These are phyloP conservation scores for Gyrodon lividus DNA, from an alignment of 768 basidiomycete species.

Conservation along the genomic window DNA sequence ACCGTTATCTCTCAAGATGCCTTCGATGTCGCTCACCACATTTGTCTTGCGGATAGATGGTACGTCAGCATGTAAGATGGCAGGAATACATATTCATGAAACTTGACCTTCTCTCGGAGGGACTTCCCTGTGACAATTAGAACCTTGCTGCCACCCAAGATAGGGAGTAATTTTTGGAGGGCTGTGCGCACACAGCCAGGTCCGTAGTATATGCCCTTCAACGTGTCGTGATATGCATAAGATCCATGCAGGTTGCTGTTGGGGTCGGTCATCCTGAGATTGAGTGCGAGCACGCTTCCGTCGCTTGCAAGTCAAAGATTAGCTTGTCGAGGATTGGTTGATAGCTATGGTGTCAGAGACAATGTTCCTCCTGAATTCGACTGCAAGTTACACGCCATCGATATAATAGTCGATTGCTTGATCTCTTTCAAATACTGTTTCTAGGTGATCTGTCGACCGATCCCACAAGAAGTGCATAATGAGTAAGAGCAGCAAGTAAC, in stretches of 20 bases:
- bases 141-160: constrained; percentile 58
- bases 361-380: constrained; percentile 2
- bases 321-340: constrained; percentile 6
- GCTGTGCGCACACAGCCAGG: constrained; percentile 63
- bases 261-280: constrained; percentile 10
- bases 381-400: constrained; percentile 3
- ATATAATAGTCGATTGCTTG: not conserved
- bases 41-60: constrained; percentile 19
- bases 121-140: constrained; percentile 72
- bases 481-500: not conserved
- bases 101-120: constrained; percentile 55
- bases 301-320: no score
- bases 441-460: constrained; percentile 10
- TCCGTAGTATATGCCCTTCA: constrained; percentile 71
- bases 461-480: constrained; percentile 6
- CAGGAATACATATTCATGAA: not conserved
- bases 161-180: constrained; percentile 58
- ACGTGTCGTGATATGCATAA: constrained; percentile 66
- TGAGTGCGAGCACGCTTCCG: not conserved
- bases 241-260: constrained; percentile 41
- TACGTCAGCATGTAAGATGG: constrained; percentile 9
- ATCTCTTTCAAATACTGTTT: not conserved
- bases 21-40: constrained; percentile 24
- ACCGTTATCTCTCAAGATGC: constrained; percentile 52
- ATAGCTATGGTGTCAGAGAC: not conserved